Base-by-base conservation (phyloP, 140 eudicot genomes). In the Ambrosia hybrid region DNA sequence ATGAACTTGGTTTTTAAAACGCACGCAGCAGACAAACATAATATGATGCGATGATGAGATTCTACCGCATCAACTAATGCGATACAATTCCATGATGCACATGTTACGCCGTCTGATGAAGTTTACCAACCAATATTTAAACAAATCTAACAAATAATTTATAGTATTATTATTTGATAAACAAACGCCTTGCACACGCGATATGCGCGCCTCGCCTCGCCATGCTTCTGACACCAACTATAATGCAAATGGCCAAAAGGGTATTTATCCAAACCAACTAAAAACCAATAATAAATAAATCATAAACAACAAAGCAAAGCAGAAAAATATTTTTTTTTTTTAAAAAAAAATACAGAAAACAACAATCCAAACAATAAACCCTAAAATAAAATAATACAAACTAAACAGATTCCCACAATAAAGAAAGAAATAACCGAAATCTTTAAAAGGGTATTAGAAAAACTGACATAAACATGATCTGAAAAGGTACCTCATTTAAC, bases 401-500 rank as follows among this genome's bases (percentile, higher is more conserved):
- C 48, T 41, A 41, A 41, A 41, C 48, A 41, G 9, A 41, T 41
- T 41, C 1, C 14, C 39, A 41, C 17, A 61, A 30, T 3, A 13
- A 60, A 38, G 30, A 7, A 51, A 68, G 9, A 36, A 60, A 58
- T 1, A 62, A 13, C 16, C 52, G 37, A 62, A 49, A 36, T 34
- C 30, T 16, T 10, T 3, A 68, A 3, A 38, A 68, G 48, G 30
- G 5, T 60, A 51, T 13, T 11, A 6, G n/a, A 6, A 49, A 48
- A 49, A 30, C n/a, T n/a, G n/a, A n/a, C 72, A 48, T 6, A 38
- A 37, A 64, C 49, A 16, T 48, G 16, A 71, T 45, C 51, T 12
- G 14, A 51, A 7, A 68, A 8, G 8, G 12, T 62, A 83, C 88
- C 85, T 83, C 88, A n/a, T 80, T 83, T 26, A 83, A 69, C 65